Evolutionary conservation across 768 basidiomycete species (phyloP).

Genomic region (Phylloporus rhodoxanthus): DNA sequence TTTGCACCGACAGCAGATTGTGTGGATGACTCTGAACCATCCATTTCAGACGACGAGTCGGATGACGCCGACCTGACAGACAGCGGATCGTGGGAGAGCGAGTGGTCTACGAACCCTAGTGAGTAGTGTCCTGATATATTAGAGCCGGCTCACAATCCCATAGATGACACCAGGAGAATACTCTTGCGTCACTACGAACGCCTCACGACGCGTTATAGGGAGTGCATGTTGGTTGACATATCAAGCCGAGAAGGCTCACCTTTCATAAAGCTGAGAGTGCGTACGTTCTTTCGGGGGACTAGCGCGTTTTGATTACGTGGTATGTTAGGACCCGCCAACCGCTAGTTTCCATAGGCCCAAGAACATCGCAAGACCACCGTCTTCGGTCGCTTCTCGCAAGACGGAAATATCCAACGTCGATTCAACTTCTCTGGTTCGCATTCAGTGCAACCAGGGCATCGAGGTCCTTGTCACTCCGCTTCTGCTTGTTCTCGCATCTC

Average conservation of each 20-base stretch:
- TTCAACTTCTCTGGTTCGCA: constrained; percentile 27
- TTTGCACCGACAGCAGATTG: constrained; percentile 28
- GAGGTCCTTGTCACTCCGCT: constrained; percentile 53
- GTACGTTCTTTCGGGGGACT: constrained; percentile 5
- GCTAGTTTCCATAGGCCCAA: constrained; percentile 6
- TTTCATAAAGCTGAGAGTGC: constrained; percentile 42
- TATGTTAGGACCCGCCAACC: constrained; percentile 10
- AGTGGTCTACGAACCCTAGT: constrained; percentile 38
- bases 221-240: constrained; percentile 30
- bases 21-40: constrained; percentile 41
- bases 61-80: constrained; percentile 70
- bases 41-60: constrained; percentile 70
- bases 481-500: constrained; percentile 37
- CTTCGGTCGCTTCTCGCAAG: constrained; percentile 5
- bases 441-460: constrained; percentile 35
- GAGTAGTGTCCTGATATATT: background rate
- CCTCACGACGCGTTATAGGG: constrained; percentile 44
- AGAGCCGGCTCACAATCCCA: constrained; percentile 8
- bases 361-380: background rate
- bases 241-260: constrained; percentile 44
- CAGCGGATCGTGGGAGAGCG: constrained; percentile 32
- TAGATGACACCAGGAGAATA: constrained; percentile 19
- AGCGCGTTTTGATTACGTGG: background rate
- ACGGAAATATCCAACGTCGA: background rate
- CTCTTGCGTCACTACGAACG: constrained; percentile 44